These are phyloP conservation scores for Mortierella polycephala DNA, from an alignment of 371 early-diverging fungal genomes.

Conservation along the genomic window DNA sequence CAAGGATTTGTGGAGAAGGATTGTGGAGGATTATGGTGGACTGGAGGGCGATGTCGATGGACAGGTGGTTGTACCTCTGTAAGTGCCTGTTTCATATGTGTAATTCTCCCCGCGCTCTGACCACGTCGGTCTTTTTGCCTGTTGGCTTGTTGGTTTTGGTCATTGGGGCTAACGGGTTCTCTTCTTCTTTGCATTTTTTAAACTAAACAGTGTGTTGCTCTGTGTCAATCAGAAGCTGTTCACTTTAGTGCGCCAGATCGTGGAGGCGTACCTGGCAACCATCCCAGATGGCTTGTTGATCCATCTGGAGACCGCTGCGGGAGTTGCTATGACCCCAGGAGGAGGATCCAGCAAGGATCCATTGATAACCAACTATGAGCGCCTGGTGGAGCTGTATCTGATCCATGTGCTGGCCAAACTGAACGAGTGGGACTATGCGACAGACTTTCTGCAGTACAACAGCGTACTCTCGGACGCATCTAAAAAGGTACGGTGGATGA, in stretches of 20 bases:
- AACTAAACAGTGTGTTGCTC: conserved; percentile 22
- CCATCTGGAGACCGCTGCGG: conserved; percentile 49
- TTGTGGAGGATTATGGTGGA: conserved; percentile 45
- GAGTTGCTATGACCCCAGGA: conserved; percentile 18
- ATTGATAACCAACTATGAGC: conserved; percentile 57
- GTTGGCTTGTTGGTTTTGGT: neutral
- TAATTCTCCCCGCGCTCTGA: neutral
- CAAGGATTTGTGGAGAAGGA: conserved; percentile 40
- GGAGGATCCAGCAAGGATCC: conserved; percentile 28
- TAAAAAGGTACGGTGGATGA: conserved; percentile 47
- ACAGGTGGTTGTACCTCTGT: conserved; percentile 50
- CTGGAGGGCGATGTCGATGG: conserved; percentile 51
- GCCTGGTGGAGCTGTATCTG: conserved; percentile 62
- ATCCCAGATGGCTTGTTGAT: conserved; percentile 50
- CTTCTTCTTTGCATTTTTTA: neutral
- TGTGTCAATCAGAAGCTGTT: conserved; percentile 50
- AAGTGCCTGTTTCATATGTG: conserved; percentile 11
- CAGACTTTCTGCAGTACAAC: conserved; percentile 58
- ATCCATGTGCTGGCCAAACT: conserved; percentile 60
- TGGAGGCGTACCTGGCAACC: conserved; percentile 42
- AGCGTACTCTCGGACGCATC: conserved; percentile 43
- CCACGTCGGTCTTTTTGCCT: neutral
- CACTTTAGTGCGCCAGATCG: conserved; percentile 30
- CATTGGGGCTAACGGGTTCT: neutral
- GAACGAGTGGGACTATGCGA: conserved; percentile 56